Evolutionary conservation across 2,329 filamentous ascomycete genomes (phyloP), one percentile per base, ranked within the genome.

Genomic region (Ophiocordyceps polyrhachis-furcata): DNA sequence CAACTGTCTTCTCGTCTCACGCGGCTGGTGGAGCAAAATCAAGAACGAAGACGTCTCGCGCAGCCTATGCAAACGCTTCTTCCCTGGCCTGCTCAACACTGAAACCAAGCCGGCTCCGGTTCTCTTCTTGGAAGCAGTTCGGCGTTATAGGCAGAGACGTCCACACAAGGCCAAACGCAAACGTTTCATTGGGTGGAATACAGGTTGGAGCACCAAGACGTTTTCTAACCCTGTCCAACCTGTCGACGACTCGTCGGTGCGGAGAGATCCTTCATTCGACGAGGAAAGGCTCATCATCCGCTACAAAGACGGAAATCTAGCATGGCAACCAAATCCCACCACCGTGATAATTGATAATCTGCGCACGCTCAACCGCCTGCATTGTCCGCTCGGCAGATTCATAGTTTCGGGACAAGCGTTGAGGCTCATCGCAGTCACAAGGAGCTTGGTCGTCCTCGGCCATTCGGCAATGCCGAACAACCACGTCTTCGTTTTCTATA

Each of bases 271-370:
- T 13, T 29, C 15, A 9, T 15, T 23, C 4, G 25, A 38, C 20
- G 37, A 20, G 1, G 32, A 43, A n/a, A 53, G 1, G 45, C 50
- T 13, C 60, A 58, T n/a, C 46, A 49, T 40, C 7, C n/a, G 11
- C 9, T 38, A 40, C 38, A 15, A 40, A 7, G 44, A 50, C 8
- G 49, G 50, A 5, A 52, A 55, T 43, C 40, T 60, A 12, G 55
- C 50, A 0, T 60, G 58, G 58, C 52, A 58, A 38, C 49, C 52
- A 13, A 41, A 14, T 32, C 44, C 31, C 38, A 46, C 5, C 28
- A 49, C 19, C 35, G 48, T 55, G 4, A 48, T 58, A 5, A 31
- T 60, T 2, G 55, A 58, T 17, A 49, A 59, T 25, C 37, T 59
- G 2, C 28, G 41, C 4, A 50, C 48, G 0, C 43, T 46, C 6